A percentile compares a stretch with the other conserved stretches of the same genome.
phyloP scores from a whole-genome alignment of 2,329 filamentous ascomycete species.

The Aspergillus sp. region DNA sequence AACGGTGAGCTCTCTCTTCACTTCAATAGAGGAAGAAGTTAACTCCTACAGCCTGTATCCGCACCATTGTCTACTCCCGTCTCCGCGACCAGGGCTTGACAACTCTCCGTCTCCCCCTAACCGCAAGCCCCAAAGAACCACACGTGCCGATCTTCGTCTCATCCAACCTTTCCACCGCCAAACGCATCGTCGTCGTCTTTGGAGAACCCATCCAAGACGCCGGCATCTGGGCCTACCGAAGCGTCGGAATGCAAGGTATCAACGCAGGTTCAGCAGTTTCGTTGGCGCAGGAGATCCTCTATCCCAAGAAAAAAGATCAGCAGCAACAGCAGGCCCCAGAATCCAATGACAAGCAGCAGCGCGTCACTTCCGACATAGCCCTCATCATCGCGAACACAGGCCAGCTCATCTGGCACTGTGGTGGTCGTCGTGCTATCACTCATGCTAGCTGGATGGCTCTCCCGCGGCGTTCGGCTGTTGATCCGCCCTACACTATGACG shows the following conservation, averaged over 20 bases:
- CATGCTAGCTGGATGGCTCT: constrained; percentile 50
- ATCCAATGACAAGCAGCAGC: too few relatives aligned
- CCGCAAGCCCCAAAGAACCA: constrained; percentile 41
- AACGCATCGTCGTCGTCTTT: constrained; percentile 65
- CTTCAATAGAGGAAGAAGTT: neutral
- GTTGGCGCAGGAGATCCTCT: constrained; percentile 48
- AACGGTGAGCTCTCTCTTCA: constrained; percentile 49
- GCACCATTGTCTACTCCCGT: constrained; percentile 55
- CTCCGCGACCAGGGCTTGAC: constrained; percentile 55
- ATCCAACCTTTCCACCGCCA: constrained; percentile 47
- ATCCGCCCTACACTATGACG: constrained; percentile 47
- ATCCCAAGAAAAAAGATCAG: constrained; percentile 12
- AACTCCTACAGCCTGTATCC: constrained; percentile 43
- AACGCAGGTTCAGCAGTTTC: constrained; percentile 63
- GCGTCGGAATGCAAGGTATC: constrained; percentile 59
- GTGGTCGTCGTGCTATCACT: constrained; percentile 55
- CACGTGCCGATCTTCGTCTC: constrained; percentile 65
- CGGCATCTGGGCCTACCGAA: constrained; percentile 66
- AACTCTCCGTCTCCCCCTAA: constrained; percentile 56
- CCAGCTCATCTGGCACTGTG: constrained; percentile 69
- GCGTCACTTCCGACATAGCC: constrained; percentile 17
- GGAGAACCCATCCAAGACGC: constrained; percentile 67
- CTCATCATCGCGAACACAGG: constrained; percentile 73
- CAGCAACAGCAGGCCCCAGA: neutral
- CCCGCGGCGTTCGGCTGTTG: constrained; percentile 58